Conservation (phyloP, 495 filamentous ascomycete genomes). For the Penicillium roqueforti region DNA sequence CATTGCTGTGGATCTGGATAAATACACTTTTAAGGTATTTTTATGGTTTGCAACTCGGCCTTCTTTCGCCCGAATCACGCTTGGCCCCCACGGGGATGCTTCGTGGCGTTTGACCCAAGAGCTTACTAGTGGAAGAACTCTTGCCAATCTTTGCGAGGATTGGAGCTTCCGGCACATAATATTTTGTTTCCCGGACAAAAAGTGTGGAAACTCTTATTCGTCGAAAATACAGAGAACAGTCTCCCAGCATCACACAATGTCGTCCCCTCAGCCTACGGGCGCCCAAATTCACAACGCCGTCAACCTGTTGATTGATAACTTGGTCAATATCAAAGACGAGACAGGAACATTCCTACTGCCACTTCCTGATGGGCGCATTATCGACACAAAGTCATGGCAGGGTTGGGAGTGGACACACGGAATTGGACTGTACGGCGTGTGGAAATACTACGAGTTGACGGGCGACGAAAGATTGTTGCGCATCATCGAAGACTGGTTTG, state of each 20-base stretch:
- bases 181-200: not conserved
- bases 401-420: constrained; percentile 83
- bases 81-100: constrained; percentile 18
- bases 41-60: not conserved
- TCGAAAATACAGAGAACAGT: not conserved
- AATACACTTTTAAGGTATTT: not conserved
- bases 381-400: constrained; percentile 75
- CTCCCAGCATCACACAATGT: constrained; percentile 16
- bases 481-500: constrained; percentile 67
- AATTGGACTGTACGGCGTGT: constrained; percentile 72
- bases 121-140: constrained; percentile 10
- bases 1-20: not conserved
- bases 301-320: constrained; percentile 58
- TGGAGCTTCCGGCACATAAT: not conserved
- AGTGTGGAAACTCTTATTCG: not conserved
- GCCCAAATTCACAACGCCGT: constrained; percentile 52
- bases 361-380: constrained; percentile 63
- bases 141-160: not conserved
- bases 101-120: not conserved
- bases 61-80: constrained; percentile 13
- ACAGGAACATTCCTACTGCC: constrained; percentile 65
- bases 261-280: constrained; percentile 15
- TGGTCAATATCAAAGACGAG: constrained; percentile 66
- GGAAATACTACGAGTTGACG: constrained; percentile 67
- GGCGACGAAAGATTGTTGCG: constrained; percentile 45